Base-by-base conservation (phyloP, 2,329 filamentous ascomycete species). In the Diaporthe batatas region DNA sequence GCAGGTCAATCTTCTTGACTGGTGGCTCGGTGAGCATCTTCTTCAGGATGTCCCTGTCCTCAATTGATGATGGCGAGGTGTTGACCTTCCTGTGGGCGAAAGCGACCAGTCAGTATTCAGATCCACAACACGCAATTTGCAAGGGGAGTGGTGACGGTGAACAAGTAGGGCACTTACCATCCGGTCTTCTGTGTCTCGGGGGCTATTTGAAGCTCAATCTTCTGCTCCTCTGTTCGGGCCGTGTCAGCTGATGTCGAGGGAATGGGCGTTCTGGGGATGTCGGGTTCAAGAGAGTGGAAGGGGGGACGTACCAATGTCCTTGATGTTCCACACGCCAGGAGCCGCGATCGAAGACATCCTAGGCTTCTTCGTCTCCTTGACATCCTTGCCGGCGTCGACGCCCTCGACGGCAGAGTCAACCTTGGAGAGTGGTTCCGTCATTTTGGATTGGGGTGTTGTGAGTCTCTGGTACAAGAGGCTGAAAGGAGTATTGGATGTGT, bases 1-100 rank as follows among this genome's bases (percentile, higher is more conserved):
- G 91, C 59, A 98, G 88, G 84, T 98, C 95, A 84, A 98, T 96
- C 87, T 94, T 96, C 89, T 96, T 97, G 83, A 98, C 90, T 44
- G 93, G 91, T 62, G 96, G 96, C 74, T 86, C 91, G 78, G 93
- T 92, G 77, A 98, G 91, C 75, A 88, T 86, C 82, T 95, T 91
- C 86, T 95, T 95, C 77, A 98, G 91, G 75, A 93, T 90, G 39
- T 95, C 91, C 79, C 93, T 92, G 78, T 98, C 96, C 39, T 98
- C 95, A 67, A 98, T 83, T 51, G 90, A 89, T 74, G 87, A 85
- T 54, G 94, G 89, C 47, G 95, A 96, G 70, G 92, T 93, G 89
- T 98, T 98, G 82, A 98, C 92, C 86, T 96, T 98, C 96, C 95
- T 98, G 73, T 16, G 36, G 18, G 25, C 29, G 4, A 4, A 2